Conservation (phyloP, 192 early-diverging fungal species). For the Linnemannia schmuckeri region DNA sequence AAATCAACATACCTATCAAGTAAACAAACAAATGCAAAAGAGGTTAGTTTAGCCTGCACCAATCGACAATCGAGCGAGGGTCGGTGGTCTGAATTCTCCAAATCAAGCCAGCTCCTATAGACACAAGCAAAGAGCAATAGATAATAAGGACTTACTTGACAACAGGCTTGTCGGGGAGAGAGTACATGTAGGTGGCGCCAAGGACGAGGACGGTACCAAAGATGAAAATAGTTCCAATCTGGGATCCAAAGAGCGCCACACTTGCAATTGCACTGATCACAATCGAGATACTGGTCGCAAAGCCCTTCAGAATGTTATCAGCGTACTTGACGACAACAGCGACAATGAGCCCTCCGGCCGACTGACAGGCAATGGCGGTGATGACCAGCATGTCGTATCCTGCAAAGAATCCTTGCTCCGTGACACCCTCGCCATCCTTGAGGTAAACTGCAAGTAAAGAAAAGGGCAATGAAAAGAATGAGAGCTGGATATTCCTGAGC, state of each 20-base stretch:
- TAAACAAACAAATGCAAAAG: background rate
- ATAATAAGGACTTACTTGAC: constrained; percentile 35
- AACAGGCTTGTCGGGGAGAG: constrained; percentile 59
- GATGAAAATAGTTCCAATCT: constrained; percentile 78
- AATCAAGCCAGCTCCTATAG: background rate
- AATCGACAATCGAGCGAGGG: background rate
- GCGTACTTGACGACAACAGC: constrained; percentile 98
- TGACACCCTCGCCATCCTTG: constrained; percentile 80
- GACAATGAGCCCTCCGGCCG: constrained; percentile 93
- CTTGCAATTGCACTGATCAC: constrained; percentile 90
- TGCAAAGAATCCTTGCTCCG: constrained; percentile 89
- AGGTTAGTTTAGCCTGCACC: background rate
- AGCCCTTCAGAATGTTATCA: constrained; percentile 99
- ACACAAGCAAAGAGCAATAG: too few species aligned
- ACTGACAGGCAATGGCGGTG: constrained; percentile 88
- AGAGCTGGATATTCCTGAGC: constrained; percentile 94
- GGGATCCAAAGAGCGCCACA: constrained; percentile 82
- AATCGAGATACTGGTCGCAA: constrained; percentile 97
- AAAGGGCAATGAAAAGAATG: constrained; percentile 87
- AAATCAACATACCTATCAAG: constrained; percentile 43
- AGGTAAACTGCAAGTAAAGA: constrained; percentile 83
- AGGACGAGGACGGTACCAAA: constrained; percentile 80
- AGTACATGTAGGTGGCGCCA: constrained; percentile 84
- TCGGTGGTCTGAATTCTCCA: background rate
- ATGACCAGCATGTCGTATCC: constrained; percentile 89